These are phyloP conservation scores for Paraleonurus japonicus DNA, from an alignment of 257 asterid genomes.

Conservation along the genomic window DNA sequence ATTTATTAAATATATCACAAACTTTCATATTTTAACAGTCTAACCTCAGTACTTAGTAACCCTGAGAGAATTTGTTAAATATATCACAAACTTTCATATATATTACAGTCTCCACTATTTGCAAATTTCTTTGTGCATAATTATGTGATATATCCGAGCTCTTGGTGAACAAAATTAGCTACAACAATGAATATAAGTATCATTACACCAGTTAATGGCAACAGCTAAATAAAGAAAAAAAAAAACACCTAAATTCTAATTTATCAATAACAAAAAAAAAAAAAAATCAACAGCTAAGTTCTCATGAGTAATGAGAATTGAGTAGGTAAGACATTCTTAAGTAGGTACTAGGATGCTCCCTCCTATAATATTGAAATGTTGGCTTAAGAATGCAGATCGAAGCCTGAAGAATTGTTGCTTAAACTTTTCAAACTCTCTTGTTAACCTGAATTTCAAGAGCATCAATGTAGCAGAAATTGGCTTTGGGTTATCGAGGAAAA, in stretches of 20 bases:
- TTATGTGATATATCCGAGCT: neutral
- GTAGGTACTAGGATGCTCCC: conserved; percentile 47
- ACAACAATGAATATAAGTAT: neutral
- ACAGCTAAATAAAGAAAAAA: neutral
- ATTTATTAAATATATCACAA: neutral
- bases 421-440: conserved; percentile 42
- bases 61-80: neutral
- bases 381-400: conserved; percentile 32
- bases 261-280: neutral
- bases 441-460: conserved; percentile 50
- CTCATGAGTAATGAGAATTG: conserved; percentile 23
- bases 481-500: conserved; percentile 46
- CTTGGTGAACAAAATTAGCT: neutral
- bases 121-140: neutral
- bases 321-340: conserved; percentile 20
- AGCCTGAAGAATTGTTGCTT: conserved; percentile 47
- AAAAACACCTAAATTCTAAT: conserved; percentile 1
- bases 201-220: neutral
- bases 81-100: neutral
- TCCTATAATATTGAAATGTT: conserved; percentile 24
- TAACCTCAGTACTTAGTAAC: neutral
- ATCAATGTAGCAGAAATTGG: conserved; percentile 46
- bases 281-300: conserved; percentile 11
- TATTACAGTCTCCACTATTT: too few relatives aligned
- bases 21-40: too few relatives aligned